phyloP scores from a whole-genome alignment of 1,284 basidiomycete genomes.

The Tremellales sp. region DNA sequence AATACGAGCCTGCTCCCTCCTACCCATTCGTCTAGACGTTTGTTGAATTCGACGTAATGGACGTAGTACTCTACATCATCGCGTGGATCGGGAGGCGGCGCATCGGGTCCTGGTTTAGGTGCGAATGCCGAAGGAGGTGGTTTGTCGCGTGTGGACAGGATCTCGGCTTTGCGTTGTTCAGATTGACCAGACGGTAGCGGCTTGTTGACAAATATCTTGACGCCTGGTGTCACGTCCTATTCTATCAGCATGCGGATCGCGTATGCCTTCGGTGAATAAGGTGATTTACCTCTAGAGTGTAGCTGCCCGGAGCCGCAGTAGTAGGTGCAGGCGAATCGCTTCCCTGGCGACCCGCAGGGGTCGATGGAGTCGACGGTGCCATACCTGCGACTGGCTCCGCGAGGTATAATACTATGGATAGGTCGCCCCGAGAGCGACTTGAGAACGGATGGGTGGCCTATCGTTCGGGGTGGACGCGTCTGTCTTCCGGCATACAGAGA shows the following conservation, averaged over 20 bases:
- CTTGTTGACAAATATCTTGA: constrained; percentile 85
- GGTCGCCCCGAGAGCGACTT: neutral
- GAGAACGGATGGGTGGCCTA: neutral
- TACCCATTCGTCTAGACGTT: constrained; percentile 99
- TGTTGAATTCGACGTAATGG: constrained; percentile 97
- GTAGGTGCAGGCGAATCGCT: constrained; percentile 50
- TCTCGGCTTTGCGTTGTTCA: constrained; percentile 88
- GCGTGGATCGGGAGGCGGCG: constrained; percentile 39
- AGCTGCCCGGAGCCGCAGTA: constrained; percentile 66
- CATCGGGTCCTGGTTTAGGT: constrained; percentile 56
- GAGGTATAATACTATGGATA: too few species aligned
- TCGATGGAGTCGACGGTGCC: constrained; percentile 41
- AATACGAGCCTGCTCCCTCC: constrained; percentile 78
- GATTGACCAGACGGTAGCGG: constrained; percentile 65
- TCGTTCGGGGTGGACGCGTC: too few species aligned
- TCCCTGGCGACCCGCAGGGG: constrained; percentile 22
- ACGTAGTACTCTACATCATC: constrained; percentile 92
- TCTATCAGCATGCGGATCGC: constrained; percentile 5
- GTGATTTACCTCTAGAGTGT: constrained; percentile 63
- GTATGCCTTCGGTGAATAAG: neutral
- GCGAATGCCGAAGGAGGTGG: constrained; percentile 56
- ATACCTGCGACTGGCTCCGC: too few species aligned
- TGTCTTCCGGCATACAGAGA: too few species aligned
- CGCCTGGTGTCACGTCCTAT: constrained; percentile 81
- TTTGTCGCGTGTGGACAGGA: constrained; percentile 85